These are phyloP conservation scores for Dendrocalamus latiflorus DNA, from an alignment of 202 grass and related monocot species.

Conservation along the genomic window DNA sequence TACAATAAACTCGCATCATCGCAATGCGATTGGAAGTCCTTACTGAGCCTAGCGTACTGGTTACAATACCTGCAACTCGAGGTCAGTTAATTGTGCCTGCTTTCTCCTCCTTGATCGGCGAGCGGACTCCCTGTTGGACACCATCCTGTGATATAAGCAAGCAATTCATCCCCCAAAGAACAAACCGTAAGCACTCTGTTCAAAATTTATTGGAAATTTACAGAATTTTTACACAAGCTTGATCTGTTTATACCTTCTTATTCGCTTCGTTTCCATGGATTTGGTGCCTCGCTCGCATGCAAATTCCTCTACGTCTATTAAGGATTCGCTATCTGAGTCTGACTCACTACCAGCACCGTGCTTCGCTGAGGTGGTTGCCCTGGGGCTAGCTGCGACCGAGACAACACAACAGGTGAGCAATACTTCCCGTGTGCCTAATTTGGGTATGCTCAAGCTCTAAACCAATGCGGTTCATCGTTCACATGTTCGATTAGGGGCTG, in stretches of 20 bases:
- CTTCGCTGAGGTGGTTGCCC: conserved; percentile 40
- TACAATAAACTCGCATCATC: background rate
- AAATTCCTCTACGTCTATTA: conserved; percentile 41
- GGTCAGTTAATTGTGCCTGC: conserved; percentile 64
- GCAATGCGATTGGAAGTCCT: background rate
- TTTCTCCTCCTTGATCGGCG: conserved; percentile 81
- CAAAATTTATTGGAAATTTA: background rate
- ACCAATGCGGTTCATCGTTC: background rate
- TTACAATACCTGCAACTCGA: conserved; percentile 69
- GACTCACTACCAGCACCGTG: conserved; percentile 47
- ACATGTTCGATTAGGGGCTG: background rate
- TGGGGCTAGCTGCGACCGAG: conserved; percentile 42
- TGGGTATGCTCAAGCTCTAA: background rate
- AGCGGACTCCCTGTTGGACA: conserved; percentile 90
- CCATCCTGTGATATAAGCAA: conserved; percentile 53
- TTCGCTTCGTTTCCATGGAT: conserved; percentile 47
- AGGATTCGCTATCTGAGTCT: conserved; percentile 64
- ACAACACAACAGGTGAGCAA: conserved; percentile 13
- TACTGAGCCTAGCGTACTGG: background rate
- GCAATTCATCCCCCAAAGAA: background rate
- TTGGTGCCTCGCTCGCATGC: conserved; percentile 38
- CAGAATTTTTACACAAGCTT: background rate
- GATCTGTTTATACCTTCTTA: conserved; percentile 51
- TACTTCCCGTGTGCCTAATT: background rate
- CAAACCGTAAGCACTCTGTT: background rate